A percentile compares a stretch with the other conserved stretches of the same genome.
phyloP scores from a whole-genome alignment of 495 filamentous ascomycete species.

The Aspergillus haitiensis region DNA sequence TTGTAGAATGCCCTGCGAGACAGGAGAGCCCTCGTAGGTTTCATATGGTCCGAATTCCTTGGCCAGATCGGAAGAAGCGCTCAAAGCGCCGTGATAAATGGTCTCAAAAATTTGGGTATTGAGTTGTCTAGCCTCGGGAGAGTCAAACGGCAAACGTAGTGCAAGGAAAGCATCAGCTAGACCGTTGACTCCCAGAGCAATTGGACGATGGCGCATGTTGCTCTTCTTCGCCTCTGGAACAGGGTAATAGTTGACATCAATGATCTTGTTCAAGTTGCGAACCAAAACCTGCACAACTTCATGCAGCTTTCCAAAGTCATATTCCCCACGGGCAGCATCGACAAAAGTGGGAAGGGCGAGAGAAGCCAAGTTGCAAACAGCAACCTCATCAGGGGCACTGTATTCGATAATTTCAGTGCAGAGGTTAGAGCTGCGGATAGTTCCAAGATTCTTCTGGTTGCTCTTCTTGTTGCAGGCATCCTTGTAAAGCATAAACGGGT shows the following conservation, averaged over 20 bases:
- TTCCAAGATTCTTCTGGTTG: conserved; percentile 99
- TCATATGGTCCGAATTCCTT: conserved; percentile 80
- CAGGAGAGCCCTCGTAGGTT: conserved; percentile 89
- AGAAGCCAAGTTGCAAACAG: conserved; percentile 96
- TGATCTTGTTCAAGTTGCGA: conserved; percentile 94
- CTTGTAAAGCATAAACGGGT: conserved; percentile 99
- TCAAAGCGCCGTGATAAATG: conserved; percentile 95
- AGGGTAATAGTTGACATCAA: conserved; percentile 96
- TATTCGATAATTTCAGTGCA: conserved; percentile 99
- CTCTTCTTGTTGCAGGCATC: conserved; percentile 97
- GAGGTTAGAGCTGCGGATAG: conserved; percentile 96
- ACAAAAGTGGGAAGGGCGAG: conserved; percentile 88
- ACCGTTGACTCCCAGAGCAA: conserved; percentile 96
- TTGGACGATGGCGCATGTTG: conserved; percentile 93
- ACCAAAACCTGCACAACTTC: conserved; percentile 88
- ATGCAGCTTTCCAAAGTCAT: conserved; percentile 94
- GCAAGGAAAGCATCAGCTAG: conserved; percentile 98
- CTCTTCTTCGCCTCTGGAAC: conserved; percentile 88
- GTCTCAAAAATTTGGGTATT: conserved; percentile 99
- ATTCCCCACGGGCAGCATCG: conserved; percentile 74
- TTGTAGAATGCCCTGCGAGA: conserved; percentile 93
- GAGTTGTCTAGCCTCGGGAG: conserved; percentile 83
- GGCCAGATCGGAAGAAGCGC: conserved; percentile 82
- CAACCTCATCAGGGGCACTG: conserved; percentile 93
- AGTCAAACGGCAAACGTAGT: conserved; percentile 95